These are phyloP conservation scores for Helianthus tuberosus DNA, from an alignment of 129 eudicot species.

Conservation along the genomic window DNA sequence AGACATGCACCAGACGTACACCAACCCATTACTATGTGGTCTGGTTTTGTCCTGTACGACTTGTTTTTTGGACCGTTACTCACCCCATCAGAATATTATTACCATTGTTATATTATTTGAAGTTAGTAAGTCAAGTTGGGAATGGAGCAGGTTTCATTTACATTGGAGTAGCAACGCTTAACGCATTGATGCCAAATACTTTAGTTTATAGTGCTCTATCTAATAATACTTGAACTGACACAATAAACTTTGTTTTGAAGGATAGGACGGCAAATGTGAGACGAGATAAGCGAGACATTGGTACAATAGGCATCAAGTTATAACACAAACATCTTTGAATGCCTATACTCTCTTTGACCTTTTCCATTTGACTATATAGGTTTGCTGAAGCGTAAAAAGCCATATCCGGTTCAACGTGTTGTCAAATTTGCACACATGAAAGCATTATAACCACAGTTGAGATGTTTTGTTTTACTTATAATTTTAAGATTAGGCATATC, in stretches of 20 bases:
- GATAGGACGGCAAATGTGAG: slow-evolving; percentile 63
- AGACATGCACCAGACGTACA: too few relatives aligned
- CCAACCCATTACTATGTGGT: too few relatives aligned
- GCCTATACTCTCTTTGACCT: slow-evolving; percentile 8
- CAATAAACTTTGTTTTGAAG: slow-evolving; percentile 38
- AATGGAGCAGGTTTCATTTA: too few relatives aligned
- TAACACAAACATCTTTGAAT: slow-evolving; percentile 4
- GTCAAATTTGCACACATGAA: slow-evolving; percentile 59
- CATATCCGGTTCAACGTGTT: slow-evolving; percentile 63
- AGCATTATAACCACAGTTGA: slow-evolving; percentile 71
- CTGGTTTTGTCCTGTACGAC: too few relatives aligned
- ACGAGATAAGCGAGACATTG: slow-evolving; percentile 84
- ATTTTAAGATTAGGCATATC: not conserved
- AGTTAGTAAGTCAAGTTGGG: too few relatives aligned
- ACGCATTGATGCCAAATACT: too few relatives aligned
- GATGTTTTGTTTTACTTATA: slow-evolving; percentile 22
- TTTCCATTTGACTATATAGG: slow-evolving; percentile 43
- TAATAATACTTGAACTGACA: slow-evolving; percentile 1
- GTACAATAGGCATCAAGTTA: slow-evolving; percentile 41
- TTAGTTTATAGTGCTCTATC: too few relatives aligned
- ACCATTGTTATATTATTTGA: too few relatives aligned
- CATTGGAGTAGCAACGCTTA: too few relatives aligned
- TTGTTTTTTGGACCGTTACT: too few relatives aligned
- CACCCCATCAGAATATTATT: too few relatives aligned
- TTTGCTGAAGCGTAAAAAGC: slow-evolving; percentile 73